Conservation (phyloP, 495 filamentous ascomycete genomes). For the Cladorrhinum samala region DNA sequence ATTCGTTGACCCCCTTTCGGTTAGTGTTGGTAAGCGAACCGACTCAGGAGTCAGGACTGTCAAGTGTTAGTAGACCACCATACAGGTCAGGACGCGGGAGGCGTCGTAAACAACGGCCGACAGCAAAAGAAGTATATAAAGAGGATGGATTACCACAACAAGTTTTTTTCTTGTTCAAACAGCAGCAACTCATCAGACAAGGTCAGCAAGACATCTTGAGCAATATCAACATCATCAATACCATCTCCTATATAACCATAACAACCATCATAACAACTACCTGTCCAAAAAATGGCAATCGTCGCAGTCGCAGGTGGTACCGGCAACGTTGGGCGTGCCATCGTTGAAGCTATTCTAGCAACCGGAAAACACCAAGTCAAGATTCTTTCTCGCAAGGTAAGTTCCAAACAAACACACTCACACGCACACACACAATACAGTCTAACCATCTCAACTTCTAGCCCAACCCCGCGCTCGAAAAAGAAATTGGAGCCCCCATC, state of each 20-base stretch:
- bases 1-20: too few relatives aligned
- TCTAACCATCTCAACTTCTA: constrained; percentile 8
- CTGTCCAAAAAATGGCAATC: constrained; percentile 29
- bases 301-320: constrained; percentile 52
- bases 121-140: background rate
- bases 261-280: constrained; percentile 1
- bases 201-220: background rate
- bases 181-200: background rate
- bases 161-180: background rate
- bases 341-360: constrained; percentile 41
- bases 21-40: too few relatives aligned
- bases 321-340: constrained; percentile 44
- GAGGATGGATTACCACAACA: background rate
- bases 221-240: background rate
- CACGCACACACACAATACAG: background rate
- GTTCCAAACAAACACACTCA: constrained; percentile 5
- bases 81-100: background rate
- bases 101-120: background rate
- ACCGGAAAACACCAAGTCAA: constrained; percentile 37
- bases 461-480: constrained; percentile 12
- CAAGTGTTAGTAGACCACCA: background rate
- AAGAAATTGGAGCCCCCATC: constrained; percentile 20
- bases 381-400: constrained; percentile 38
- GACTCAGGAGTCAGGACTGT: too few relatives aligned
- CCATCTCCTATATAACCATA: background rate